Conservation (phyloP, 345 rosid species). For the Populus ilicifolia region DNA sequence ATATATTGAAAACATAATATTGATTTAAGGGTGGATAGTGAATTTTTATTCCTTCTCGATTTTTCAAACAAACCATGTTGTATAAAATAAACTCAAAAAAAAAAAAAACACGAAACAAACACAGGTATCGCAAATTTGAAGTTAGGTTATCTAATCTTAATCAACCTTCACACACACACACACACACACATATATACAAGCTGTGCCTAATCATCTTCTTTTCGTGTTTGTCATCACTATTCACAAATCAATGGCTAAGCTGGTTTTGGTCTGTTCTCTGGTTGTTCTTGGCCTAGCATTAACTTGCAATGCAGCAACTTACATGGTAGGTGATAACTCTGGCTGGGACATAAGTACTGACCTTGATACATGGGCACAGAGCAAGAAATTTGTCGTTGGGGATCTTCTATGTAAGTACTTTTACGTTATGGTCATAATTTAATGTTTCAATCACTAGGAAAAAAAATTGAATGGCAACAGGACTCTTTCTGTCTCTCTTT, state of each 20-base stretch:
- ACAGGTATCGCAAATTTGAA: conserved; percentile 10
- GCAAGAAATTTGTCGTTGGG: conserved; percentile 67
- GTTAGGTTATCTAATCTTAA: conserved; percentile 44
- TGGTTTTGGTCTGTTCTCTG: conserved; percentile 28
- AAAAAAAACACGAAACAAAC: background rate
- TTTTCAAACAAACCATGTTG: background rate
- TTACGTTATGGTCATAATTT: background rate
- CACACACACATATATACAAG: background rate
- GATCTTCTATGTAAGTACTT: conserved; percentile 57
- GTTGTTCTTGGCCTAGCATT: conserved; percentile 20
- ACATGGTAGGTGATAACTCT: conserved; percentile 72
- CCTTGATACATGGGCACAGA: conserved; percentile 65
- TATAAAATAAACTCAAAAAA: background rate
- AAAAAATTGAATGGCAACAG: background rate
- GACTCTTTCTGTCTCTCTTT: no score
- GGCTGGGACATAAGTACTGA: conserved; percentile 92
- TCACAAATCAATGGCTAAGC: conserved; percentile 30
- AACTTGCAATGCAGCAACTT: conserved; percentile 49
- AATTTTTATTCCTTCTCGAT: background rate
- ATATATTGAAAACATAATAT: background rate
- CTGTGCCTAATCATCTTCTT: background rate
- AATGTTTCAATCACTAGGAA: background rate
- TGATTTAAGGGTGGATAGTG: background rate
- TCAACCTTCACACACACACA: background rate
- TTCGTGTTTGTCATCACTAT: background rate